Base-by-base conservation (phyloP, 192 early-diverging fungal genomes). In the Coemansia sp. region DNA sequence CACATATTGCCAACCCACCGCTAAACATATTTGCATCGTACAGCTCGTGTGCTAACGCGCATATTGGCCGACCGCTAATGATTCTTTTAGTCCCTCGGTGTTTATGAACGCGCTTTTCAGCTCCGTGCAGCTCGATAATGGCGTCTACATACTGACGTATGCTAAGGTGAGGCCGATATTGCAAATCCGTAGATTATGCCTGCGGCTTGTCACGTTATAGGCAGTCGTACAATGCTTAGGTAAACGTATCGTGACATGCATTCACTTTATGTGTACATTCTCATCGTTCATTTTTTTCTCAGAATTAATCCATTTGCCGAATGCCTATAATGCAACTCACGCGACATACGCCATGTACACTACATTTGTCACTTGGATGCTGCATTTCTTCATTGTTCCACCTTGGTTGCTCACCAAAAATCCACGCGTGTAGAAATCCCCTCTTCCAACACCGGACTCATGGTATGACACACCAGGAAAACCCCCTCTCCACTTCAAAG, bases 321-420 rank as follows among this genome's bases (percentile, higher is more conserved):
- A 21, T 45, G 43, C 14, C 52, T 53, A 25, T 50, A 53, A 53
- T 53, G 52, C 52, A 12, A 26, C 52, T 28, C 52, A 53, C 52
- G 26, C 52, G 52, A 53, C 48, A 25, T 25, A 25, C 13, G 12
- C 52, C 52, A 53, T 53, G 52, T 31, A 13, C 13, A 13, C 52
- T 33, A 53, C 50, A 2, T 12, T 28, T n/a, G 52, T 53, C 52
- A 53, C 52, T 53, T 53, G 52, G 31, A 26, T 53, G 5, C 52
- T 16, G 14, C 23, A 26, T 28, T n/a, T 53, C 14, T 28, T 53
- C 26, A 26, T 28, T 33, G 14, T 28, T 28, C 52, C 26, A 6
- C 52, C 5, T 48, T 45, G 39, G 48, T 50, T 50, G 23, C 28
- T 53, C 28, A 33, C 25, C 31, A 26, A 31, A 13, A n/a, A 45